Percentiles rank a stretch among this genome's conserved stretches.
phyloP scores from a whole-genome alignment of 768 basidiomycete genomes.

The Dacryopinax primogenitus region DNA sequence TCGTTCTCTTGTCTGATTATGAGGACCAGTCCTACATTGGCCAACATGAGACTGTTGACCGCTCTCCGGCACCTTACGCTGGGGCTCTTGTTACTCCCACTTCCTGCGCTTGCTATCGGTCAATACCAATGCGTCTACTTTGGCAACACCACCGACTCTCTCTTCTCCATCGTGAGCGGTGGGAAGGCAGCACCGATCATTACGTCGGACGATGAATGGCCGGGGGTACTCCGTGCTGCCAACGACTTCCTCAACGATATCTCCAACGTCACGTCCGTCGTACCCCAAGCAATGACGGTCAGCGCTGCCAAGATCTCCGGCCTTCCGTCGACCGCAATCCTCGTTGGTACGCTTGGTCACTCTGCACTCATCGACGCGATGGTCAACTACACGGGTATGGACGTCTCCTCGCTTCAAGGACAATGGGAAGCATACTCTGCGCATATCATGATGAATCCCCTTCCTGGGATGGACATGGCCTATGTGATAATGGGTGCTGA shows the following conservation, averaged over 20 bases:
- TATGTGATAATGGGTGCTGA: constrained; percentile 59
- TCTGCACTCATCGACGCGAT: constrained; percentile 41
- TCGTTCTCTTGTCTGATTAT: neutral
- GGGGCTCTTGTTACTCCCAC: neutral
- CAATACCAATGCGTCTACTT: constrained; percentile 14
- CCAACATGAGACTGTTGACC: neutral
- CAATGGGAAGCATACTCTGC: constrained; percentile 55
- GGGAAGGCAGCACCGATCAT: constrained; percentile 12
- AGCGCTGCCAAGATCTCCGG: constrained; percentile 30
- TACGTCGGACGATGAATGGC: constrained; percentile 40
- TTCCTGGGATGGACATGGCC: constrained; percentile 45
- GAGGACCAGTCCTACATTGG: neutral
- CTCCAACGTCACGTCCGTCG: constrained; percentile 42
- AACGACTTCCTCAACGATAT: constrained; percentile 51
- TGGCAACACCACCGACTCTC: neutral
- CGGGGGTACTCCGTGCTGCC: constrained; percentile 49
- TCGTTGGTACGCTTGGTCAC: constrained; percentile 52
- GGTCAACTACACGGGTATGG: constrained; percentile 40
- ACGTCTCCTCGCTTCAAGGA: constrained; percentile 45
- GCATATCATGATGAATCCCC: constrained; percentile 40
- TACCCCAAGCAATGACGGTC: constrained; percentile 40
- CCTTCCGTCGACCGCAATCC: constrained; percentile 35
- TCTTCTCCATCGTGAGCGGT: constrained; percentile 16
- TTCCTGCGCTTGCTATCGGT: constrained; percentile 12
- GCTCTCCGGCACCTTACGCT: neutral